Conservation (phyloP, 352 stramenopile species). For the Pythium coloratum region DNA sequence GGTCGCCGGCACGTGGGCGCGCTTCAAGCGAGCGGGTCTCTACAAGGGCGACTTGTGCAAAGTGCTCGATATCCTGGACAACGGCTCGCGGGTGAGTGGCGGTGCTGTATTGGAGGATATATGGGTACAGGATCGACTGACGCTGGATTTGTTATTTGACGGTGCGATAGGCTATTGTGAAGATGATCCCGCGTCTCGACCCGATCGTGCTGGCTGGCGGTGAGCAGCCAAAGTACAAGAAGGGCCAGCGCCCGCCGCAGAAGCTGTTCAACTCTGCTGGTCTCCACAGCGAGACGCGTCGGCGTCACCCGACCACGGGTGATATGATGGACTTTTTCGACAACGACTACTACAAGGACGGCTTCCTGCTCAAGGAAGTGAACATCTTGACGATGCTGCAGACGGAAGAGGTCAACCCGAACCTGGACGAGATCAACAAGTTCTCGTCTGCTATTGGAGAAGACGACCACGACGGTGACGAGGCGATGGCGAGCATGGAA, state of each 20-base stretch:
- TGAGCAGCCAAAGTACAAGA: constrained; percentile 88
- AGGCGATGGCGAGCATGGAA: constrained; percentile 72
- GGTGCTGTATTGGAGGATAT: not conserved
- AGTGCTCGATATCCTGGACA: constrained; percentile 86
- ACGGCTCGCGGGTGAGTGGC: constrained; percentile 59
- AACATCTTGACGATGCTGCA: constrained; percentile 87
- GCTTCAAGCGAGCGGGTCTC: constrained; percentile 83
- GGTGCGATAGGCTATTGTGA: constrained; percentile 65
- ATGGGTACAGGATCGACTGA: not conserved
- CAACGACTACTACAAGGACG: constrained; percentile 88
- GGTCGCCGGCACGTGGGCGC: constrained; percentile 72
- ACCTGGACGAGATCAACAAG: constrained; percentile 88
- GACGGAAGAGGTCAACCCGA: constrained; percentile 85
- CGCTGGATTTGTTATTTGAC: not conserved
- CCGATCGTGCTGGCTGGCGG: constrained; percentile 70
- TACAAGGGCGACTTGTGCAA: constrained; percentile 90
- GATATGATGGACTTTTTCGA: constrained; percentile 91
- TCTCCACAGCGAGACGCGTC: constrained; percentile 61
- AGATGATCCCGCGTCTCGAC: constrained; percentile 84
- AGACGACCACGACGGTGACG: constrained; percentile 64
- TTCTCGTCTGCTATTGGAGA: constrained; percentile 69
- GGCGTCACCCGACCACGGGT: constrained; percentile 63
- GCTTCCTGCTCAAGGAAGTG: constrained; percentile 86
- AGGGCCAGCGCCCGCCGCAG: constrained; percentile 82
- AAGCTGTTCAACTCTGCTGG: constrained; percentile 82